These are phyloP conservation scores for Alternaria sp. DNA, from an alignment of 2,329 filamentous ascomycete genomes.

Conservation along the genomic window DNA sequence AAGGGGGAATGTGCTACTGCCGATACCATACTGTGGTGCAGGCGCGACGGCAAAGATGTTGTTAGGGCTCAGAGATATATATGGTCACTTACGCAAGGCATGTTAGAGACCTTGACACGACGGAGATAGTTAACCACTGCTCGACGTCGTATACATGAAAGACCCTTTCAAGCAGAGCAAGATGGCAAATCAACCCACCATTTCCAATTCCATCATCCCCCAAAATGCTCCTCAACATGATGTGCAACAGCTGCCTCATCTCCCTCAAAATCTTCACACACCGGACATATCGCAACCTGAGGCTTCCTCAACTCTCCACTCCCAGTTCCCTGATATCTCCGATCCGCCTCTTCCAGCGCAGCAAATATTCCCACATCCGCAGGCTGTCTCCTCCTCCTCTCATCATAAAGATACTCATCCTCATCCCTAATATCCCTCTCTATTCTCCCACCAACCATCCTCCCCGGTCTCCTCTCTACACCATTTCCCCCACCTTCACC, in stretches of 20 bases:
- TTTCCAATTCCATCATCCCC: constrained; percentile 2
- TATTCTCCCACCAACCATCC: constrained; percentile 25
- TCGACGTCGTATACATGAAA: not conserved
- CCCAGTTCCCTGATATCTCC: constrained; percentile 32
- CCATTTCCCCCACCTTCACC: constrained; percentile 23
- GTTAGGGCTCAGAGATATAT: not conserved
- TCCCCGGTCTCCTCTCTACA: constrained; percentile 7
- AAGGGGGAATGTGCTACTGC: not conserved
- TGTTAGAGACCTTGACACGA: not conserved
- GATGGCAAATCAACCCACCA: not conserved
- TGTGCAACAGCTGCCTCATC: constrained; percentile 73
- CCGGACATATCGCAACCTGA: constrained; percentile 62
- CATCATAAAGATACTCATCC: constrained; percentile 43
- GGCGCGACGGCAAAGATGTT: not conserved
- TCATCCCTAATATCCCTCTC: constrained; percentile 41
- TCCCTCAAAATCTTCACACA: constrained; percentile 72
- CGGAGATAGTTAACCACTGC: not conserved
- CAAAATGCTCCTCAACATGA: constrained; percentile 70
- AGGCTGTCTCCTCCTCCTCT: constrained; percentile 16
- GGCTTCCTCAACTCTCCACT: constrained; percentile 17
- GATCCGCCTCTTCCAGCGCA: constrained; percentile 39
- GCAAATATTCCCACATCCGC: constrained; percentile 29
- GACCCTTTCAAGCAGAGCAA: not conserved
- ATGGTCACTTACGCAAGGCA: no score
- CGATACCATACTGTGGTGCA: not conserved